Evolutionary conservation across 495 filamentous ascomycete genomes (phyloP), one percentile per base, ranked within the genome.

Genomic region (Poronia punctata): DNA sequence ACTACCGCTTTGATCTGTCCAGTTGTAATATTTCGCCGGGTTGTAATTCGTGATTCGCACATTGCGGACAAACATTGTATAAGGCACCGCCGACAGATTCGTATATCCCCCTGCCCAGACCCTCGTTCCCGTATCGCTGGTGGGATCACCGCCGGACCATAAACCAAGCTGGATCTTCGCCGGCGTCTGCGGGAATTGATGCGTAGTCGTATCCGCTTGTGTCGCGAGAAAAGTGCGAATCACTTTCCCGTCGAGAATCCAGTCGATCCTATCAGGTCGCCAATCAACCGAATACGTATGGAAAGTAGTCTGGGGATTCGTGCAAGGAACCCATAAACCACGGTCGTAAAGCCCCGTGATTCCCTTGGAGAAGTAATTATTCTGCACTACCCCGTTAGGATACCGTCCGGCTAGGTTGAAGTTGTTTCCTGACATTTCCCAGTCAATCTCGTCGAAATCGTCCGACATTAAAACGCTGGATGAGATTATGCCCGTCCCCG

Each of bases 351-450:
- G 66, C 7, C 59, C 65, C 6, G 75, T 77, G 40, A 81, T 75
- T 14, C 84, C 84, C 61, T 88, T 85, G 46, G 83, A 82, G 55
- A 83, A 90, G 64, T 82, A 90, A 62, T 90, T 88, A 52, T 75
- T 79, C 57, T 88, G 82, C 7, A 84, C 80, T 37, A 76, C 50
- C 9, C 36, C 45, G 10, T 21, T 23, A 7, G 24, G 24, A 27
- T 27, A 27, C n/a, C n/a, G 24, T n/a, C 24, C 24, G 7, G 7
- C 24, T 7, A 43, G 20, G 20, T 45, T 7, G 24, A 25, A 36
- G 27, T 39, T 23, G 35, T 42, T 16, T 32, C 75, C 53, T 7
- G 75, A 35, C 70, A 78, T 74, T 52, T 82, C 79, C 75, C 80
- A 83, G 53, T 89, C 85, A 35, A 90, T 83, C 57, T 90, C 85